A percentile compares a stretch with the other conserved stretches of the same genome.
These are phyloP conservation scores for Ophiostoma triangulosporum DNA, from an alignment of 2,329 filamentous ascomycete genomes.

Conservation along the genomic window DNA sequence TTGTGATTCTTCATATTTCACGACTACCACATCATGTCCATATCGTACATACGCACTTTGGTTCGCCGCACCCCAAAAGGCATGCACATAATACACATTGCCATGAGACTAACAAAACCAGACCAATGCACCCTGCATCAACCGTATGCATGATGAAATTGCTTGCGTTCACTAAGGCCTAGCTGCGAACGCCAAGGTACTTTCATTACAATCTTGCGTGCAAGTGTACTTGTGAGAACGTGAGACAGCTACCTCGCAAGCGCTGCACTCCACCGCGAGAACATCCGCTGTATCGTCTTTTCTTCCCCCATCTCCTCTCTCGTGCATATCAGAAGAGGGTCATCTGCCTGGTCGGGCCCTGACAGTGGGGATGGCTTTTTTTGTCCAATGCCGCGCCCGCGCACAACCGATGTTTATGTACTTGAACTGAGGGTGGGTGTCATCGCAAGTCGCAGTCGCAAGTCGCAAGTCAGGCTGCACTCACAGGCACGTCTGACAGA, in stretches of 20 bases:
- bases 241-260: neutral
- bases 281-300: neutral
- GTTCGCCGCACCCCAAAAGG: too few relatives aligned
- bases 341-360: neutral
- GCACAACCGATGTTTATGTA: neutral
- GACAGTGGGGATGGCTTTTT: neutral
- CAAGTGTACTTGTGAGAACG: neutral
- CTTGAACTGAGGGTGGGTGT: neutral
- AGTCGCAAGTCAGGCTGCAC: neutral
- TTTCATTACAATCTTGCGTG: neutral
- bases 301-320: neutral
- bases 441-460: neutral
- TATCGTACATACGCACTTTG: neutral
- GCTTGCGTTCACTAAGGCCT: neutral
- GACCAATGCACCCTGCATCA: neutral
- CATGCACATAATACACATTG: neutral
- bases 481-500: neutral
- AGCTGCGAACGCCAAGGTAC: neutral
- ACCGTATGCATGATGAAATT: conserved; percentile 3
- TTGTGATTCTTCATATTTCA: too few relatives aligned
- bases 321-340: neutral
- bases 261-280: neutral
- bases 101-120: neutral
- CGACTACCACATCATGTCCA: neutral
- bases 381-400: neutral